A percentile compares a stretch with the other conserved stretches of the same genome.
These are phyloP conservation scores for Cryphonectria radicalis DNA, from an alignment of 2,329 filamentous ascomycete genomes.

Conservation along the genomic window DNA sequence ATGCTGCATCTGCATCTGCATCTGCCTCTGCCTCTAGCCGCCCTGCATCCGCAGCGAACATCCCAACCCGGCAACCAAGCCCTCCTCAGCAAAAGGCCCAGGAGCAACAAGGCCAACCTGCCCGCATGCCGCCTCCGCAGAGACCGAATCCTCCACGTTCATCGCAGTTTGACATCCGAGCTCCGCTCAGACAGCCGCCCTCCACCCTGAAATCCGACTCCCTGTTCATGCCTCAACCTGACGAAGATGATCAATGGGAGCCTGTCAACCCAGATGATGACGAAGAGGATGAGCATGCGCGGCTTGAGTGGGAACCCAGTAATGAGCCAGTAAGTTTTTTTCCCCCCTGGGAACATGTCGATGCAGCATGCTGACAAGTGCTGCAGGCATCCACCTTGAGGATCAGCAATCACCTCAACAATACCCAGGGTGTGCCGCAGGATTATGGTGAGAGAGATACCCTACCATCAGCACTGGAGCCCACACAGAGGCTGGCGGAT, in stretches of 20 bases:
- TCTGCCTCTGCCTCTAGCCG: conserved; percentile 40
- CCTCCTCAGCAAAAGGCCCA: conserved; percentile 26
- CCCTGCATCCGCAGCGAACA: conserved; percentile 40
- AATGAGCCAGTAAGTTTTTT: conserved; percentile 59
- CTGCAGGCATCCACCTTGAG: conserved; percentile 43
- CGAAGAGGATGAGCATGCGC: conserved; percentile 67
- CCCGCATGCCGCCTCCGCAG: conserved; percentile 26
- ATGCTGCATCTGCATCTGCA: conserved; percentile 51
- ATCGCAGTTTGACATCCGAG: conserved; percentile 40
- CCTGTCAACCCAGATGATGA: conserved; percentile 60
- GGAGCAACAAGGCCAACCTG: conserved; percentile 13
- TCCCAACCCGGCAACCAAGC: conserved; percentile 35
- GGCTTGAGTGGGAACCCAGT: conserved; percentile 75
- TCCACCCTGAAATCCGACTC: conserved; percentile 67
- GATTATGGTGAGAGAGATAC: conserved; percentile 22
- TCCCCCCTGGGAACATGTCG: no score
- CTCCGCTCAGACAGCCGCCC: conserved; percentile 47
- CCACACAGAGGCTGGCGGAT: conserved; percentile 75
- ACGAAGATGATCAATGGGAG: conserved; percentile 75
- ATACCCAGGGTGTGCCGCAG: conserved; percentile 9
- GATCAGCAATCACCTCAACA: conserved; percentile 34
- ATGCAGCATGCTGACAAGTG: conserved; percentile 3
- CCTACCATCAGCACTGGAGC: conserved; percentile 56
- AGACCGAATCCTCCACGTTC: conserved; percentile 43
- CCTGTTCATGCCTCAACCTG: conserved; percentile 67